phyloP scores from a whole-genome alignment of 108 stramenopile genomes.

The Hondaea fermentalgiana region DNA sequence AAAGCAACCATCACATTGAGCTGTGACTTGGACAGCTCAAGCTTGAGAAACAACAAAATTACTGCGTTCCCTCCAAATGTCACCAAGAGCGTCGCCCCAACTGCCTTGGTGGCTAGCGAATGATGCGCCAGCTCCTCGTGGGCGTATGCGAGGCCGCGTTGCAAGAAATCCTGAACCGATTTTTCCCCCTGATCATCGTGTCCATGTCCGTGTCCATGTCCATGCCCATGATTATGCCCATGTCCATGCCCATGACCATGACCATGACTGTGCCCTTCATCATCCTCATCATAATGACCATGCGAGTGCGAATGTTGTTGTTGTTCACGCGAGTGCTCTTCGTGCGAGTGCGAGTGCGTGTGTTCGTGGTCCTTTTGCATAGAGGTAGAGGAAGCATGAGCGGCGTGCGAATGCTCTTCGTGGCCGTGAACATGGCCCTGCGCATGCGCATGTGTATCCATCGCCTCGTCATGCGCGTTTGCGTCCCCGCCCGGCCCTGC shows the following conservation, averaged over 20 bases:
- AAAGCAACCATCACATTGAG: slow-evolving; percentile 4
- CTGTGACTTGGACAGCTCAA: neutral
- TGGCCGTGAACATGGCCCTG: neutral
- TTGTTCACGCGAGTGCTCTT: neutral
- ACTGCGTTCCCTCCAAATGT: slow-evolving; percentile 1
- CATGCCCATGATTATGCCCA: neutral
- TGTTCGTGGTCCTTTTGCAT: neutral
- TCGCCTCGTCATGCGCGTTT: neutral
- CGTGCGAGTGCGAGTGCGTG: neutral
- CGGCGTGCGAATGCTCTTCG: neutral
- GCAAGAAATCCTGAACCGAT: neutral
- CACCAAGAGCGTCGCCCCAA: neutral
- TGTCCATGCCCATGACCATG: neutral
- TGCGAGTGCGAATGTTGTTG: neutral
- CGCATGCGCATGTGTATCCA: neutral
- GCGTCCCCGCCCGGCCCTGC: neutral
- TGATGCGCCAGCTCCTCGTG: neutral
- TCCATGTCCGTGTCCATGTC: neutral
- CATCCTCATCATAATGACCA: neutral
- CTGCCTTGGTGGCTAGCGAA: neutral
- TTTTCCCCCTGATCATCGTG: neutral
- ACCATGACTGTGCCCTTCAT: neutral
- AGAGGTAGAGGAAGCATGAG: neutral
- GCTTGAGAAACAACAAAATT: neutral
- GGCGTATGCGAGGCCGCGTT: neutral